Conservation (phyloP, 805 yeast genomes). For the Suhomyces pyralidae region DNA sequence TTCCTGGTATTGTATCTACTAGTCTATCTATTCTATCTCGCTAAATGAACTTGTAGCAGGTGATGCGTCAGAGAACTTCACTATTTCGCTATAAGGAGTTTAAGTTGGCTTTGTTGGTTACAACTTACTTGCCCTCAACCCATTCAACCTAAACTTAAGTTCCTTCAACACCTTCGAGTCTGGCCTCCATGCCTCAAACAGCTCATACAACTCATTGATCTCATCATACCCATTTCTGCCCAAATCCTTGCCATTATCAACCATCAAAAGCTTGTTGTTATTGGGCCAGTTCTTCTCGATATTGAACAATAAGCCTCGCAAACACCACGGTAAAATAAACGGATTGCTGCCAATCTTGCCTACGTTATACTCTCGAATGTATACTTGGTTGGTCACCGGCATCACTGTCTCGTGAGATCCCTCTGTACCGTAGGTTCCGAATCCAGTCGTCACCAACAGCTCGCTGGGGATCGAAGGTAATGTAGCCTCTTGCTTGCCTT, state of each 20-base stretch:
- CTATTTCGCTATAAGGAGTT: too few relatives aligned
- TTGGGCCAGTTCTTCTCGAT: slow-evolving; percentile 48
- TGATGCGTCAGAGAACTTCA: too few relatives aligned
- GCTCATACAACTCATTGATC: slow-evolving; percentile 56
- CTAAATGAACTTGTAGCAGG: too few relatives aligned
- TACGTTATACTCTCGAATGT: slow-evolving; percentile 51
- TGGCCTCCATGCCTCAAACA: slow-evolving; percentile 86
- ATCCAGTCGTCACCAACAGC: slow-evolving; percentile 15
- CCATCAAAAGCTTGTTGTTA: slow-evolving; percentile 37
- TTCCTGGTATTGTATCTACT: too few relatives aligned
- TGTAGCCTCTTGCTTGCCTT: background rate
- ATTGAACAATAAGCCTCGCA: slow-evolving; percentile 74
- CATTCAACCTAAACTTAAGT: slow-evolving; percentile 74
- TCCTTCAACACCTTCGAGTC: slow-evolving; percentile 79
- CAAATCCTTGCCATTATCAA: slow-evolving; percentile 30
- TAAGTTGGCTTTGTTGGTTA: background rate
- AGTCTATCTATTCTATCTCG: too few relatives aligned
- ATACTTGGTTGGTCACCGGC: slow-evolving; percentile 35
- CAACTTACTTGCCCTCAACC: slow-evolving; percentile 40
- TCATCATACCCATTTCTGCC: slow-evolving; percentile 46
- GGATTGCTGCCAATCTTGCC: slow-evolving; percentile 75
- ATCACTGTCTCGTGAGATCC: slow-evolving; percentile 5
- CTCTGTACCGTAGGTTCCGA: slow-evolving; percentile 15
- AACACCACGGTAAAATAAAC: slow-evolving; percentile 87
- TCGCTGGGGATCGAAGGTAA: background rate